A percentile compares a stretch with the other conserved stretches of the same genome.
These are phyloP conservation scores for Trichopus zeylanicus DNA, from an alignment of 116 monocot species.

Conservation along the genomic window DNA sequence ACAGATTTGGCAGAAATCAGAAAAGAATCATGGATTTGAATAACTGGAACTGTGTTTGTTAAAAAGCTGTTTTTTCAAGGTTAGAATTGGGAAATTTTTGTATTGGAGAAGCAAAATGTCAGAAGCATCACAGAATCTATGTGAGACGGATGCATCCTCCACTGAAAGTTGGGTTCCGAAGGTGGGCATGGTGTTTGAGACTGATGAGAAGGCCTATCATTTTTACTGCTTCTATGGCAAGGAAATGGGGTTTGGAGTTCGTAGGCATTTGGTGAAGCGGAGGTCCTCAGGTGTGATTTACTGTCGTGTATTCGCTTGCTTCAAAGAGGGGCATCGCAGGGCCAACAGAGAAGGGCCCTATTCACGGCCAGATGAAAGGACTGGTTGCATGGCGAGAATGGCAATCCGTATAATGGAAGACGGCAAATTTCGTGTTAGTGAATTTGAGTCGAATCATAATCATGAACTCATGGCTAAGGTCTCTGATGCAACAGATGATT, in stretches of 20 bases:
- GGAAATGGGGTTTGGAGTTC: conserved; percentile 38
- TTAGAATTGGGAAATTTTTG: neutral
- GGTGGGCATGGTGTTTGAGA: conserved; percentile 38
- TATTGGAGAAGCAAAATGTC: neutral
- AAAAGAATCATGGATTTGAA: too few relatives aligned
- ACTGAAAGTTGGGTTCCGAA: conserved; percentile 29
- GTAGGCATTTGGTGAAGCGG: conserved; percentile 37
- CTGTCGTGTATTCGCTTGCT: conserved; percentile 37
- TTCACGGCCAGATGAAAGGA: conserved; percentile 27
- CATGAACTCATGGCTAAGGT: conserved; percentile 26
- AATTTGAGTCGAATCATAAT: conserved; percentile 46
- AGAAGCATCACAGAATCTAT: neutral
- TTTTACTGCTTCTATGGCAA: conserved; percentile 45
- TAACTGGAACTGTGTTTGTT: too few relatives aligned
- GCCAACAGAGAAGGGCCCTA: conserved; percentile 23
- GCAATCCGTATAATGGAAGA: conserved; percentile 26
- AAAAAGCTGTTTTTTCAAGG: neutral
- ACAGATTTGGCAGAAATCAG: too few relatives aligned
- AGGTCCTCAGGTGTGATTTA: conserved; percentile 37
- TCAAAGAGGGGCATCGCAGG: conserved; percentile 43
- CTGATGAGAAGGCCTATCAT: conserved; percentile 45
- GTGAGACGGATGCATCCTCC: neutral
- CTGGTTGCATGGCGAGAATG: conserved; percentile 41
- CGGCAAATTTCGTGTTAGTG: conserved; percentile 28
- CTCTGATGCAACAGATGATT: neutral